Conservation (phyloP, 164 flowering plant genomes). For the Kalanchoe fedtschenkoi region DNA sequence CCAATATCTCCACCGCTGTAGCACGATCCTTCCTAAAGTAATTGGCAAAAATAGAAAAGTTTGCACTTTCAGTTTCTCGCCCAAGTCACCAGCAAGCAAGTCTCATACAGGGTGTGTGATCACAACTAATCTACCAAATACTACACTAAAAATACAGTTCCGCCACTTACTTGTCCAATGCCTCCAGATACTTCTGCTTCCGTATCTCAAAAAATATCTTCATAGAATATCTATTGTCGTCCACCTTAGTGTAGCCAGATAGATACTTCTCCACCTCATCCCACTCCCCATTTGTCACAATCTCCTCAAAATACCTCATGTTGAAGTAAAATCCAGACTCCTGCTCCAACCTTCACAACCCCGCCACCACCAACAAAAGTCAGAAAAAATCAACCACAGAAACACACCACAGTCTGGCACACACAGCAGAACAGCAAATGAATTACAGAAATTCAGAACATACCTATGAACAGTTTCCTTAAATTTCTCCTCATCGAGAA, state of each 20-base stretch:
- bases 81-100: background rate
- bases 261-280: slow-evolving; percentile 9
- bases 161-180: slow-evolving; percentile 5
- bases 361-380: background rate
- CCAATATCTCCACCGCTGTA: slow-evolving; percentile 55
- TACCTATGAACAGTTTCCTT: slow-evolving; percentile 3
- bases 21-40: slow-evolving; percentile 40
- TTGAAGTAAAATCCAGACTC: slow-evolving; percentile 8
- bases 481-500: background rate
- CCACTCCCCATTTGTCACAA: slow-evolving; percentile 8
- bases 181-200: slow-evolving; percentile 7
- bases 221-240: slow-evolving; percentile 6
- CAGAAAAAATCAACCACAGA: no score
- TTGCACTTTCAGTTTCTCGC: background rate
- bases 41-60: background rate
- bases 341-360: slow-evolving; percentile 6
- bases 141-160: background rate
- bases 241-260: slow-evolving; percentile 2
- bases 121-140: background rate
- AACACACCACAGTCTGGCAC: background rate
- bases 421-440: background rate
- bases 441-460: background rate
- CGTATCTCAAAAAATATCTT: slow-evolving; percentile 5
- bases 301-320: slow-evolving; percentile 9
- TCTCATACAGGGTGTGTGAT: background rate